These are phyloP conservation scores for Escovopsis sp. DNA, from an alignment of 2,329 filamentous ascomycete species.

Conservation along the genomic window DNA sequence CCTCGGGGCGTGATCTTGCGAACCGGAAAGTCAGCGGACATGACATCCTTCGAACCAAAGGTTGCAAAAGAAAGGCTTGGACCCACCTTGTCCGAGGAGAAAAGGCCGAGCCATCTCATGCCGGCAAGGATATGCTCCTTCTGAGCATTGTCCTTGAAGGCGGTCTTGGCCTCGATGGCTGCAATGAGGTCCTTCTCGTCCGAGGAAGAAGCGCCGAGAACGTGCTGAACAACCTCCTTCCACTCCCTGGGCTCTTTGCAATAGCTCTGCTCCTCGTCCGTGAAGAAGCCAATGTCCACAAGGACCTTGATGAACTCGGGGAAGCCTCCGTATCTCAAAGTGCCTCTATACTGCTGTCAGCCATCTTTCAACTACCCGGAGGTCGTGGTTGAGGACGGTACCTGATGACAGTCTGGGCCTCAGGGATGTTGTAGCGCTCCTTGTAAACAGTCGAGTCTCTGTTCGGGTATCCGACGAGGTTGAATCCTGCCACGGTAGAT, in stretches of 20 bases:
- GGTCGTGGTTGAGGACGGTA: no score
- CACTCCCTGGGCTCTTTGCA: constrained; percentile 57
- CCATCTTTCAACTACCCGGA: no score
- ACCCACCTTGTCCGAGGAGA: constrained; percentile 27
- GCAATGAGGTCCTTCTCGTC: constrained; percentile 54
- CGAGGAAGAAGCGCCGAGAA: constrained; percentile 54
- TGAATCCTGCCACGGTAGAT: no score
- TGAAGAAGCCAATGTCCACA: constrained; percentile 79
- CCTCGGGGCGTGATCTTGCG: constrained; percentile 54
- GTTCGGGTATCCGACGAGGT: constrained; percentile 83
- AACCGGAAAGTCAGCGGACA: constrained; percentile 16
- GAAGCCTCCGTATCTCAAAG: constrained; percentile 77
- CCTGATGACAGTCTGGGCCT: constrained; percentile 71
- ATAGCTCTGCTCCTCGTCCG: constrained; percentile 49
- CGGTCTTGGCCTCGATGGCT: constrained; percentile 61
- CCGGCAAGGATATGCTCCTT: constrained; percentile 56
- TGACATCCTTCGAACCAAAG: no score
- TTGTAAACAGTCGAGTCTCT: constrained; percentile 77
- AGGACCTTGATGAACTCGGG: constrained; percentile 78
- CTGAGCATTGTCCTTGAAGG: constrained; percentile 53
- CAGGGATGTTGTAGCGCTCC: constrained; percentile 80
- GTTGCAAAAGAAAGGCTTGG: no score
- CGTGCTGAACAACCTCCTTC: constrained; percentile 70
- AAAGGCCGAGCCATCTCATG: constrained; percentile 54
- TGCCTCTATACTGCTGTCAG: constrained; percentile 35